Percentiles rank a stretch among this genome's conserved stretches.
Evolutionary conservation across 2,329 filamentous ascomycete genomes (phyloP).

Genomic region (Lachnellula hyalina): DNA sequence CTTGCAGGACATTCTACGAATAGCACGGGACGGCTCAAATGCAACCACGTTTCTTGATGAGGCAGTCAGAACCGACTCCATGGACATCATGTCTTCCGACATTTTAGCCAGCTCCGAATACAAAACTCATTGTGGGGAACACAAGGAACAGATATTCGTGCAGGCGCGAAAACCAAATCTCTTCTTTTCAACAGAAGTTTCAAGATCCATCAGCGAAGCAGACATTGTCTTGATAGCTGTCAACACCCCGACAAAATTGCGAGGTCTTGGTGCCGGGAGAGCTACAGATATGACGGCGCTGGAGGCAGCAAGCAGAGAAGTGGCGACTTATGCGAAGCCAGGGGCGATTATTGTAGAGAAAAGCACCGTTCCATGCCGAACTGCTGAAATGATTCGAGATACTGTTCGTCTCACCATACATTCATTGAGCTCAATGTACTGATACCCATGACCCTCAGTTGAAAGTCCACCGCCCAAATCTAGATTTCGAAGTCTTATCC

Average conservation of each 20-base stretch:
- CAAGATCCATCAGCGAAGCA: constrained; percentile 56
- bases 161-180: constrained; percentile 56
- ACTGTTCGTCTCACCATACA: constrained; percentile 46
- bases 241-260: constrained; percentile 72
- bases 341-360: constrained; percentile 77
- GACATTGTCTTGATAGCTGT: constrained; percentile 73
- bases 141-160: constrained; percentile 31
- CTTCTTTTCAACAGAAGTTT: constrained; percentile 66
- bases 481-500: constrained; percentile 69
- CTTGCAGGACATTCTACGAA: constrained; percentile 60
- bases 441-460: constrained; percentile 35
- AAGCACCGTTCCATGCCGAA: constrained; percentile 72
- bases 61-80: constrained; percentile 27
- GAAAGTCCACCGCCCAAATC: constrained; percentile 53
- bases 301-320: constrained; percentile 62
- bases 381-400: constrained; percentile 62
- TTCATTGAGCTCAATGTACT: too few species aligned
- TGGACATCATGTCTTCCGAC: constrained; percentile 30
- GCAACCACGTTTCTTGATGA: constrained; percentile 38
- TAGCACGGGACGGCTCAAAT: constrained; percentile 54
- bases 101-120: constrained; percentile 31
- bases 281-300: constrained; percentile 70
- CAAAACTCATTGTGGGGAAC: constrained; percentile 26
- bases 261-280: constrained; percentile 62
- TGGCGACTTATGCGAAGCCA: constrained; percentile 59